Base-by-base conservation (phyloP, 352 stramenopile species). In the Phytophthora pinifolia region DNA sequence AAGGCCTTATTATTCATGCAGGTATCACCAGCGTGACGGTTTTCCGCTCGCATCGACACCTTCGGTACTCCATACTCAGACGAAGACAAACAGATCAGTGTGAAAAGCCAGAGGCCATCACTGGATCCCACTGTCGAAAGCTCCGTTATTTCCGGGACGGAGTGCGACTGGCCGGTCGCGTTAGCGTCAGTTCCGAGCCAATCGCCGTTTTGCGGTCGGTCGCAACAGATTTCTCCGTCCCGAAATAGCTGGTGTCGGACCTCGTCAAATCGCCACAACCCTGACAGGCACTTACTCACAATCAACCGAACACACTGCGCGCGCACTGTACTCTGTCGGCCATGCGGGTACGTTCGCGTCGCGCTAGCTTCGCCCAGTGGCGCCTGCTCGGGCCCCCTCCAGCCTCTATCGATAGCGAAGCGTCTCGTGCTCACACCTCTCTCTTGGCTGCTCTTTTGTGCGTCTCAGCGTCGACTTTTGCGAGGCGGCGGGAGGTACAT, bases 391-490 rank as follows among this genome's bases (percentile, higher is more conserved):
- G 9, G 8, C 13, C 22, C 13, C 29, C 30, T 56, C 32, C 45
- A 14, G 8, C 14, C 25, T 48, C 15, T 44, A 45, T 55, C 44
- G 30, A 29, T 63, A 51, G 15, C 15, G 36, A 36, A 31, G 6
- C 6, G 27, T 52, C 31, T 53, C 18, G 6, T 50, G 10, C 45
- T 62, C n/a, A 57, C 33, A 6, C 9, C 17, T 6, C 30, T 62
- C 29, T 43, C 35, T 46, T 51, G 15, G 9, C 27, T 36, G 10
- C 27, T 18, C 48, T 8, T 59, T 4, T 48, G 17, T 53, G 10
- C 15, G 32, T 46, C 17, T 38, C 22, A 72, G 63, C 58, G 59
- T 61, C 63, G 58, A 67, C 51, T 67, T 50, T 44, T 62, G 60
- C 59, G 54, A 60, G 49, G 54, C 38, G 52, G 59, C 38, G 15